These are phyloP conservation scores for Rheum nobile DNA, from an alignment of 148 eudicot species.

Conservation along the genomic window DNA sequence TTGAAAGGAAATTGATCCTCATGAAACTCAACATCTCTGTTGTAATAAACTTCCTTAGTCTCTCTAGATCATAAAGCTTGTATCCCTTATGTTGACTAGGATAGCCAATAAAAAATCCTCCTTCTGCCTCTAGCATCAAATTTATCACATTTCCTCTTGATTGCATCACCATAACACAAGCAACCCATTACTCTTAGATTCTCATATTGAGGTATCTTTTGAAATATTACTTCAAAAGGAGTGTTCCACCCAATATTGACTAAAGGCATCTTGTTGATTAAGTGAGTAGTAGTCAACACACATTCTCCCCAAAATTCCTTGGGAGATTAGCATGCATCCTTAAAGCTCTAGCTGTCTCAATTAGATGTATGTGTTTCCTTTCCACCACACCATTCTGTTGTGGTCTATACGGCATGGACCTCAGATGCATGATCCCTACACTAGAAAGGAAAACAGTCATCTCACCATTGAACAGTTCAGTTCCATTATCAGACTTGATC, in stretches of 20 bases:
- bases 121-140: background rate
- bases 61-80: background rate
- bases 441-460: background rate
- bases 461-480: background rate
- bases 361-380: too few relatives aligned
- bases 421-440: background rate
- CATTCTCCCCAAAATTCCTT: too few relatives aligned
- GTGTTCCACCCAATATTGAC: background rate
- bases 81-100: background rate
- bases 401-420: background rate
- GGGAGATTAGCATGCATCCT: too few relatives aligned
- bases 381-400: background rate
- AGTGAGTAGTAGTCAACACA: background rate
- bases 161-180: background rate
- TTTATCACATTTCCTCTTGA: background rate
- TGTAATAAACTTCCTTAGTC: background rate
- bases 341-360: too few relatives aligned
- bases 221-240: background rate
- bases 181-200: background rate
- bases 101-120: background rate
- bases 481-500: background rate
- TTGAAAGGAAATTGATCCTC: background rate
- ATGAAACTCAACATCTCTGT: background rate
- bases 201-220: background rate
- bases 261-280: background rate